Percentiles rank a stretch among this genome's conserved stretches.
phyloP scores from a whole-genome alignment of 176 grass and related monocot genomes.

The Eremochloa ophiuroides region DNA sequence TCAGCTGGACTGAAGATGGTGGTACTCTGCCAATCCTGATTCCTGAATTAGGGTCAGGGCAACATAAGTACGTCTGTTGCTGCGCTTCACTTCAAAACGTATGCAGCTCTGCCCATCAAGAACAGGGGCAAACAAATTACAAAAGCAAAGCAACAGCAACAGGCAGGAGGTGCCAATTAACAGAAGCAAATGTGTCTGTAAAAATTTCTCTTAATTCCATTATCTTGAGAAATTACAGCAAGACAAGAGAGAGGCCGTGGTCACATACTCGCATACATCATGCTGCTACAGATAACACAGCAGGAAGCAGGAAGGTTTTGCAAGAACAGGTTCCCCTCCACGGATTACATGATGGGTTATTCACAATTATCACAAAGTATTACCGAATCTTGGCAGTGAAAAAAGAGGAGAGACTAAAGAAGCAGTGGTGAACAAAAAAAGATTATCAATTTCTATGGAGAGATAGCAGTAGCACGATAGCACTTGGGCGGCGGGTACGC shows the following conservation, averaged over 20 bases:
- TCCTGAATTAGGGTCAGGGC: neutral
- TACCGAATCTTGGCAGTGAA: constrained; percentile 27
- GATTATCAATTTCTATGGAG: constrained; percentile 32
- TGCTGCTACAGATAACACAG: neutral
- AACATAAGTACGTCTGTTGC: neutral
- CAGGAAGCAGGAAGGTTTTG: neutral
- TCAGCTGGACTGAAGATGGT: neutral
- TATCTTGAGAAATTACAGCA: constrained; percentile 3
- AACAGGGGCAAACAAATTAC: neutral
- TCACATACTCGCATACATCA: neutral
- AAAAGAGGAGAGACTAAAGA: neutral
- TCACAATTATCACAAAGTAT: constrained; percentile 41
- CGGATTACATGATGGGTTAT: constrained; percentile 29
- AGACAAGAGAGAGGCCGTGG: neutral
- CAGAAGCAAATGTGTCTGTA: neutral
- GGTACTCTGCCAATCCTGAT: neutral
- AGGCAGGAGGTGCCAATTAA: neutral
- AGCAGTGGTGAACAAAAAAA: neutral
- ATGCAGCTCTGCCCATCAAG: neutral
- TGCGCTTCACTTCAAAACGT: neutral
- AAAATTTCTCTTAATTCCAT: constrained; percentile 24
- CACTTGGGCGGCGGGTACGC: neutral
- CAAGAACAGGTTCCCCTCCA: neutral
- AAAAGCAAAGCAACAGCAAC: neutral
- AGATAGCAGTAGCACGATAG: neutral